These are phyloP conservation scores for Didymella sp. DNA, from an alignment of 2,329 filamentous ascomycete genomes.

Conservation along the genomic window DNA sequence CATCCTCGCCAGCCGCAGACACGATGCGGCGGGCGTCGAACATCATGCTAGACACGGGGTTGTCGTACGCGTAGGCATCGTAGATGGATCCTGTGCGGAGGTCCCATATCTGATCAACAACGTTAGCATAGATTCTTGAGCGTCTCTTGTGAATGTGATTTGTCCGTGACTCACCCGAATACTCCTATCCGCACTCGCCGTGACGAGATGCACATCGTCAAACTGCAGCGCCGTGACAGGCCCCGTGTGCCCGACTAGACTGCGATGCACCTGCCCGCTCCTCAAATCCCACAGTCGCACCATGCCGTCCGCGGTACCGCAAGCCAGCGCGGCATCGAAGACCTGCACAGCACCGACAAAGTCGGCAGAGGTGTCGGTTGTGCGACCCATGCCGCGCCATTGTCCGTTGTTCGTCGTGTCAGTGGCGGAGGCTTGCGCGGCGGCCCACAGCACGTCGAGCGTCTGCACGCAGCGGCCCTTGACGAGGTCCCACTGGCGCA, in stretches of 20 bases:
- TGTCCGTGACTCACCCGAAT: constrained; percentile 74
- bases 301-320: constrained; percentile 97
- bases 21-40: constrained; percentile 92
- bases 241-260: constrained; percentile 92
- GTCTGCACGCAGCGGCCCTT: constrained; percentile 98
- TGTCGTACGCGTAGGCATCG: constrained; percentile 95
- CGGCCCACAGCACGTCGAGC: constrained; percentile 96
- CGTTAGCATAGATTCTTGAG: constrained; percentile 28
- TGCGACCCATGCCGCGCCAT: constrained; percentile 76
- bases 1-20: constrained; percentile 85
- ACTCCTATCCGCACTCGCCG: constrained; percentile 89
- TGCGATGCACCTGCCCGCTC: constrained; percentile 95
- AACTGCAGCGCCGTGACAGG: constrained; percentile 95
- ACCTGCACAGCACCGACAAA: constrained; percentile 96
- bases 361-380: constrained; percentile 74
- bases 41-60: constrained; percentile 94
- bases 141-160: too few species aligned
- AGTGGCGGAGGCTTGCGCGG: constrained; percentile 81
- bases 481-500: constrained; percentile 96
- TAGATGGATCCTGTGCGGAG: constrained; percentile 93
- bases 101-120: constrained; percentile 92
- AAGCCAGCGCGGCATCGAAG: constrained; percentile 93
- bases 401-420: constrained; percentile 62
- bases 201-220: constrained; percentile 93
- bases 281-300: constrained; percentile 95